Conservation (phyloP, 2,329 filamentous ascomycete genomes). For the Tolypocladium endophyticum region DNA sequence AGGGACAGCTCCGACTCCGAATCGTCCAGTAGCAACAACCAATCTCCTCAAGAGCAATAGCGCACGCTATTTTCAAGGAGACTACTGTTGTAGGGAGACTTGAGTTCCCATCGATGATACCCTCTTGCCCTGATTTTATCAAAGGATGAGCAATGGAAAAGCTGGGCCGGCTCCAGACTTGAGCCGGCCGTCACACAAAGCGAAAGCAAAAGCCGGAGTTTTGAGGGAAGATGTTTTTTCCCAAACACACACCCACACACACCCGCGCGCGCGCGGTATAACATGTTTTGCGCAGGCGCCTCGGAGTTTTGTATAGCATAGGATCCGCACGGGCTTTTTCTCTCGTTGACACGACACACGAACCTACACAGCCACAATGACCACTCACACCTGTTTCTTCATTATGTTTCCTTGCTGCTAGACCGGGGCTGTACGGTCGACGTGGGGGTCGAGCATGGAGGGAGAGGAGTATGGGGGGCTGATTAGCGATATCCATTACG, state of each 20-base stretch:
- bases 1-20: slow-evolving; percentile 12
- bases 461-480: background rate
- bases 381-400: background rate
- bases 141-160: background rate
- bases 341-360: background rate
- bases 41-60: background rate
- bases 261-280: too few relatives aligned
- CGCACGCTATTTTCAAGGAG: background rate
- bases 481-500: background rate
- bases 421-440: background rate
- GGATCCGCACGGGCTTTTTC: slow-evolving; percentile 6
- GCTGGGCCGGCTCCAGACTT: background rate
- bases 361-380: background rate
- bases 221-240: background rate
- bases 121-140: background rate
- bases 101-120: background rate
- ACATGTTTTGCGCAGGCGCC: slow-evolving; percentile 7
- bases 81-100: too few relatives aligned
- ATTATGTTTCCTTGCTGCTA: background rate
- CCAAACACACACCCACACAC: background rate
- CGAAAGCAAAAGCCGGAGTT: background rate
- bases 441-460: background rate
- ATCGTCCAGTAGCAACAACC: background rate
- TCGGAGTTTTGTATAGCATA: slow-evolving; percentile 13
- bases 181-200: background rate